Evolutionary conservation across 2,329 filamentous ascomycete genomes (phyloP).

Genomic region (Penicillium decumbens): DNA sequence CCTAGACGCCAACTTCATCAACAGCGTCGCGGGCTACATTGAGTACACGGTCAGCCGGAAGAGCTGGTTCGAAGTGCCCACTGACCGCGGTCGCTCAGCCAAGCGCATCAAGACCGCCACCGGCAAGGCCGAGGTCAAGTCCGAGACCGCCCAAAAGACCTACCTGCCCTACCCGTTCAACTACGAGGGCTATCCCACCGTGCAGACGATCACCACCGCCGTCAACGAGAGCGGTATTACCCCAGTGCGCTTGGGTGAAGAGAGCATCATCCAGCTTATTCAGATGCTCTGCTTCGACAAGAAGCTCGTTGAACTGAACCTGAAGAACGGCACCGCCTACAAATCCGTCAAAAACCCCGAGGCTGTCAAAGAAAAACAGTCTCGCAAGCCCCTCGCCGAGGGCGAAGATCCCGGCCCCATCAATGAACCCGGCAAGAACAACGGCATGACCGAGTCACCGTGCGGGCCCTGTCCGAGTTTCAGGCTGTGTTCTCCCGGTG

Average conservation of each 20-base stretch:
- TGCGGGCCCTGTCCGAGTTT: constrained; percentile 93
- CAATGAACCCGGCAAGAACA: constrained; percentile 57
- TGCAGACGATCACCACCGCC: constrained; percentile 69
- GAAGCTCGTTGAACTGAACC: constrained; percentile 61
- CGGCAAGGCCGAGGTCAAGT: constrained; percentile 30
- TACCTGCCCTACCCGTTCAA: constrained; percentile 56
- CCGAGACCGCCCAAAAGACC: constrained; percentile 29
- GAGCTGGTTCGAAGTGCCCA: constrained; percentile 61
- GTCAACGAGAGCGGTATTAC: constrained; percentile 67
- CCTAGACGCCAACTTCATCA: constrained; percentile 83
- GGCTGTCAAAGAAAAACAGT: constrained; percentile 32
- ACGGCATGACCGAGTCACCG: constrained; percentile 80
- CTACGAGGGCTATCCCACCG: constrained; percentile 75
- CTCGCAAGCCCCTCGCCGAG: constrained; percentile 29
- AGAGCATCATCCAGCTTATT: constrained; percentile 77
- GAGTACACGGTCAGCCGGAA: constrained; percentile 67
- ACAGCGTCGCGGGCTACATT: constrained; percentile 66
- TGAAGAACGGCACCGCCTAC: constrained; percentile 50
- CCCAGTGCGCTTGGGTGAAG: constrained; percentile 63
- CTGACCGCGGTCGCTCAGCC: constrained; percentile 35
- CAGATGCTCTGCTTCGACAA: constrained; percentile 88
- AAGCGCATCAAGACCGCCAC: constrained; percentile 40
- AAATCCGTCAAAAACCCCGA: constrained; percentile 42
- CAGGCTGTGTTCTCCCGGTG: constrained; percentile 83
- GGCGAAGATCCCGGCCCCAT: constrained; percentile 34